Base-by-base conservation (phyloP, 169 alveolate genomes). In the Plasmodium fragile region DNA sequence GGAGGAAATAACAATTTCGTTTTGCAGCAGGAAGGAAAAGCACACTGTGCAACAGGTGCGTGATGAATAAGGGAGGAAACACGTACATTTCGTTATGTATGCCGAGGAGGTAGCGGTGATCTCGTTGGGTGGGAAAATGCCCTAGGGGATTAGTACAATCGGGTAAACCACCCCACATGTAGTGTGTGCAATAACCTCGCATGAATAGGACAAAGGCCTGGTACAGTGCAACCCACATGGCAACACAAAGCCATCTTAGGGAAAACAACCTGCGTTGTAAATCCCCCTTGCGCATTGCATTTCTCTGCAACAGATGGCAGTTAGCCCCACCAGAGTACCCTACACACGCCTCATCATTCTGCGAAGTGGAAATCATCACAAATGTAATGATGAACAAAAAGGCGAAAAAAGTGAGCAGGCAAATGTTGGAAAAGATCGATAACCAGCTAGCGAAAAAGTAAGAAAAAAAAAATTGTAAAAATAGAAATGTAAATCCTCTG, bases 391-490 rank as follows among this genome's bases (percentile, higher is more conserved):
- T 69, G 36, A 52, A 36, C 43, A 71, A 73, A 45, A 55, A 6
- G 5, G 65, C 10, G 77, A 84, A 84, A 30, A 71, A 72, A 3
- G 18, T 43, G 34, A 45, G 41, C 25, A 72, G 49, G 32, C 22
- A 84, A 30, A n/a, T 55, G 65, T 73, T 84, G 39, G 92, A 84
- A 36, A 84, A 84, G 10, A 71, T 71, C 2, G 84, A 71, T 34
- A 84, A 28, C 36, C 39, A 25, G 32, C 53, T 43, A 28, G 73
- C 77, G 39, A 84, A 84, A 71, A 72, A 84, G 52, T 84, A 84
- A 4, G 83, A 72, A 49, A 72, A 84, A 84, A 71, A 84, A 84
- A 84, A 84, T 49, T 84, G 83, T 72, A 84, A 39, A 75, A 84
- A 84, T 34, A 84, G n/a, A 7, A 84, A 30, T 30, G 71, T 36